Evolutionary conservation across 768 basidiomycete genomes (phyloP).

Genomic region (Naganishia randhawae): DNA sequence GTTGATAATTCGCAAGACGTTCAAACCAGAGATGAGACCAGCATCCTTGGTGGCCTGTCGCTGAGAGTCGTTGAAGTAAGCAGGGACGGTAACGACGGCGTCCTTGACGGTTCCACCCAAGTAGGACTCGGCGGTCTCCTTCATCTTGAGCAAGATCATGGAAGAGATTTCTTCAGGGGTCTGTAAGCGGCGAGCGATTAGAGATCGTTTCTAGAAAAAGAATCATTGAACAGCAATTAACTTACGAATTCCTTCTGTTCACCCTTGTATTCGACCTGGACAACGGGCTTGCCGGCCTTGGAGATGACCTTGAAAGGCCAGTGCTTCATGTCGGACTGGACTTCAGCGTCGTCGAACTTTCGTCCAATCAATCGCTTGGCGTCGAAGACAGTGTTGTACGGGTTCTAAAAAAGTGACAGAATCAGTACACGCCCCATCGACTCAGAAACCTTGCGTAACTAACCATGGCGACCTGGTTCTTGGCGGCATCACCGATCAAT

Average conservation of each 20-base stretch:
- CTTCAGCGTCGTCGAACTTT: constrained; percentile 55
- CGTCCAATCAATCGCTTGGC: constrained; percentile 93
- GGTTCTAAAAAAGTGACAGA: constrained; percentile 64
- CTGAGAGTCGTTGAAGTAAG: constrained; percentile 99
- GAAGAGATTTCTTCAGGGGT: constrained; percentile 91
- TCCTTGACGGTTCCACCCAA: constrained; percentile 93
- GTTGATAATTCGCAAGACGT: constrained; percentile 95
- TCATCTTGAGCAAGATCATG: constrained; percentile 96
- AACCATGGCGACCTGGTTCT: constrained; percentile 59
- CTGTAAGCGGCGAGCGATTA: constrained; percentile 51
- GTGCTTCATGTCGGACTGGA: constrained; percentile 57
- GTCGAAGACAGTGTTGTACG: constrained; percentile 92
- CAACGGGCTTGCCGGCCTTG: constrained; percentile 73
- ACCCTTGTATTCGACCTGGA: constrained; percentile 72
- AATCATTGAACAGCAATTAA: not conserved
- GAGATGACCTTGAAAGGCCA: constrained; percentile 68
- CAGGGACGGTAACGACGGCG: constrained; percentile 96
- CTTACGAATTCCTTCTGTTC: constrained; percentile 77
- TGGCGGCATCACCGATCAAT: constrained; percentile 97
- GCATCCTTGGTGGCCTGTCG: constrained; percentile 99
- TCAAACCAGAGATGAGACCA: constrained; percentile 87
- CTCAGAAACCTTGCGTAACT: constrained; percentile 55
- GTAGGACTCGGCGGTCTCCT: constrained; percentile 99
- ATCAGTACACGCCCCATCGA: constrained; percentile 58
- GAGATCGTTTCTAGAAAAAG: constrained; percentile 18